These are phyloP conservation scores for Leptographium galeiforme DNA, from an alignment of 2,329 filamentous ascomycete species.

Conservation along the genomic window DNA sequence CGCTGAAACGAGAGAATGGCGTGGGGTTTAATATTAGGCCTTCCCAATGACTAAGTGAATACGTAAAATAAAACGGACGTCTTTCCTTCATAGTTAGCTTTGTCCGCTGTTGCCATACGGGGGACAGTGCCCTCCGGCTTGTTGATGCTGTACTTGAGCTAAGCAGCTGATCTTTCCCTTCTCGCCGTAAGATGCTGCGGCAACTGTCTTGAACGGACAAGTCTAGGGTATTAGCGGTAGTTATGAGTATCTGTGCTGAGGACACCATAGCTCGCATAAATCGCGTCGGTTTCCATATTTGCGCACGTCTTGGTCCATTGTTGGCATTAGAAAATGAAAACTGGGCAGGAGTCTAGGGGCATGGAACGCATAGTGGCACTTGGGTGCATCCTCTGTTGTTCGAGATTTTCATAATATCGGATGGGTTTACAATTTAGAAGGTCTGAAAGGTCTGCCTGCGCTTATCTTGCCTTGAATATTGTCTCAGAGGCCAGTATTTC, in stretches of 20 bases:
- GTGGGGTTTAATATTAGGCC: neutral
- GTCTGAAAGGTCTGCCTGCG: too few relatives aligned
- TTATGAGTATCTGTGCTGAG: neutral
- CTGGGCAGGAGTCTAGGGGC: too few relatives aligned
- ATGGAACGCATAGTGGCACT: too few relatives aligned
- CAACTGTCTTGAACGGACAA: neutral
- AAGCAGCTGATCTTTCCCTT: neutral
- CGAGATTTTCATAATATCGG: too few relatives aligned
- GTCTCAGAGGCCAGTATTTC: too few relatives aligned
- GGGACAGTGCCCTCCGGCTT: neutral
- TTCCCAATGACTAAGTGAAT: neutral
- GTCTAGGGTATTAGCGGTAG: neutral
- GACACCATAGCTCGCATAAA: neutral
- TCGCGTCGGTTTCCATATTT: neutral
- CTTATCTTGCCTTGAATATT: too few relatives aligned
- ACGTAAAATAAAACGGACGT: neutral
- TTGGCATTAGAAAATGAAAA: too few relatives aligned
- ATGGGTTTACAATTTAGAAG: too few relatives aligned
- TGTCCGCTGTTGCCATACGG: neutral
- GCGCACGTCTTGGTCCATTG: too few relatives aligned
- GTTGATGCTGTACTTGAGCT: neutral
- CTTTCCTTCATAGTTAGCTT: neutral
- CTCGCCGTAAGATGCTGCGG: neutral
- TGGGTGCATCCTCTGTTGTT: too few relatives aligned
- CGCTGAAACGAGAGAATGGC: neutral